Percentiles rank a stretch among this genome's conserved stretches.
Evolutionary conservation across 208 protist species (phyloP).

Genomic region (Trypanosoma brucei): DNA sequence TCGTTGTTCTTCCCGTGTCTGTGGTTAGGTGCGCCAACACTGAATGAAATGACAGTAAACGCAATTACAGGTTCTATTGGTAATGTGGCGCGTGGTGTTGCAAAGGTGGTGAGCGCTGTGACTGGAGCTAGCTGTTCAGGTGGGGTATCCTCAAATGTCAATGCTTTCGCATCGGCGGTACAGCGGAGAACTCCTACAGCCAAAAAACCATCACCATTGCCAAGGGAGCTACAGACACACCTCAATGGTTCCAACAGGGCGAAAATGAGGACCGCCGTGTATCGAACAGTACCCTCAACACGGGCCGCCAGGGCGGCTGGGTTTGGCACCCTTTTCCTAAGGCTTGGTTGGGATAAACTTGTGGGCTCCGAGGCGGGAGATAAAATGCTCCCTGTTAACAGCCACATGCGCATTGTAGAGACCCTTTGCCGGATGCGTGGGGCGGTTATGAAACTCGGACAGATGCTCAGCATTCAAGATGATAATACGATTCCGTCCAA

Average conservation of each 20-base stretch:
- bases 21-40: background rate
- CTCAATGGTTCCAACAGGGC: background rate
- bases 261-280: conserved; percentile 10
- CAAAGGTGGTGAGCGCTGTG: conserved; percentile 31
- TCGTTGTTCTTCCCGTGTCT: no score
- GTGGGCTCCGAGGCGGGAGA: conserved; percentile 7
- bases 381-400: conserved; percentile 35
- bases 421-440: conserved; percentile 94
- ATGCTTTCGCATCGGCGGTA: background rate
- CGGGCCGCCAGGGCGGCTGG: conserved; percentile 47
- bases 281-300: conserved; percentile 58
- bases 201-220: background rate
- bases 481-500: conserved; percentile 62
- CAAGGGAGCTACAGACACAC: background rate
- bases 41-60: conserved; percentile 6
- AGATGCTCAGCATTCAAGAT: conserved; percentile 94
- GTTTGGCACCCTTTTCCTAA: conserved; percentile 64
- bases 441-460: conserved; percentile 93
- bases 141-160: background rate
- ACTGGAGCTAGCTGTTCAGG: background rate
- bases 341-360: conserved; percentile 67
- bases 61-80: conserved; percentile 17
- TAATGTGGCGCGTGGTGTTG: conserved; percentile 53
- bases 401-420: conserved; percentile 85
- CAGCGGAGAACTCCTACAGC: background rate